Evolutionary conservation across 2,329 filamentous ascomycete species (phyloP), one percentile per base, ranked within the genome.

Genomic region (Rugonectria rugulosa): DNA sequence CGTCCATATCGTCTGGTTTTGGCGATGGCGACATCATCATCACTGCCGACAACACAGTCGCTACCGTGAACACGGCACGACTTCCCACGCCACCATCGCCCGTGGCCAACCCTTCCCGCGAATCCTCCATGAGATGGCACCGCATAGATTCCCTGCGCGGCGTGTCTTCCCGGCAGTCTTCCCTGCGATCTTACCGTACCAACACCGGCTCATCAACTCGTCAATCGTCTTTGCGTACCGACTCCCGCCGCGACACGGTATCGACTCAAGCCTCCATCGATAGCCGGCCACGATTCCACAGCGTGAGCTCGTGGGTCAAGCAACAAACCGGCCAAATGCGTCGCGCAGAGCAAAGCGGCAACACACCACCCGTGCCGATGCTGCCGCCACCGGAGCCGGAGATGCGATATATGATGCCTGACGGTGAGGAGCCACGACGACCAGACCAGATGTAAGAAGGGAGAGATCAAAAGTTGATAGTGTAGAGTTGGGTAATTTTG

Each of bases 1-100:
- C 85, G 0, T 88, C 85, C 0, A 73, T 88, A 4, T 88, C 85
- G 0, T 88, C 86, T 0, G 85, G 85, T 6, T 88, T 88, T 58
- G 85, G 85, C 15, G 85, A 88, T 63, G 83, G 80, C 20, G 82
- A 86, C 38, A 83, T 87, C 23, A 77, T 84, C 26, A 69, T 82
- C 21, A 76, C 77, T 6, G 72, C 70, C 23, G 57, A 59, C 48
- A 57, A 65, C 42, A 61, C 71, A 53, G 51, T 66, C 47, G 44
- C 63, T 51, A 54, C 36, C 5, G 34, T 50, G 53, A 60, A 29
- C 57, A 61, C 17, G 17, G 53, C 20, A 55, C 60, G 38, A 56
- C 48, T 19, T 12, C 66, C 43, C 12, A 29, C 29, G 27, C 45
- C 48, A 4, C 64, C 64, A 7, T 57, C 59, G 4, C 56, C 49